Base-by-base conservation (phyloP, 2,329 filamentous ascomycete genomes). In the Catunica adiposa region DNA sequence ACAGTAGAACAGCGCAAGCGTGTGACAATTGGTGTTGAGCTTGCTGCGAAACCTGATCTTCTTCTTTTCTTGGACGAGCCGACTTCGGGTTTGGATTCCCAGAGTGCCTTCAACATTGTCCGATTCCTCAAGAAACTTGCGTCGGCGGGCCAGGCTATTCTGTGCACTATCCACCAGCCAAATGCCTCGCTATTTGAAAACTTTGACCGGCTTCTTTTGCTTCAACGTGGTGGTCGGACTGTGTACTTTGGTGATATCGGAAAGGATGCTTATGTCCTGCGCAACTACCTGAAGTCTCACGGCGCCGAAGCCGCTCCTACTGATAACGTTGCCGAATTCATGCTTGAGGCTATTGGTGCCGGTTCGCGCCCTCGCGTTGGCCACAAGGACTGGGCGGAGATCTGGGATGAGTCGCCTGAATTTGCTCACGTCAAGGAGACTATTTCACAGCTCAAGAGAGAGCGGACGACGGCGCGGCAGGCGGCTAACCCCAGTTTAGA, bases 111-210 rank as follows among this genome's bases (percentile, higher is more conserved):
- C 69, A 83, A 83, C 65, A 84, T 84, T 60, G 77, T 83, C 31
- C 78, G 79, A 40, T 83, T 85, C 70, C 68, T 85, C 26, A 76
- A 77, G 59, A 85, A 84, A 67, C 74, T 85, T 50, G 81, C 84
- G 52, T 73, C 76, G n/a, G 84, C 84, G 2, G 89, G 88, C 1
- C 89, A 94, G 65, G 88, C 88, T 8, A 88, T 94, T 61, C 76
- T 94, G 2, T 94, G 87, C 69, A 94, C 89, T 0, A 94, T 94
- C 60, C 89, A 94, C 66, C 89, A 94, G 66, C 88, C 89, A 1
- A 90, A 89, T 61, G 85, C 86, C 15, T 82, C 86, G 0, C 74
- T 94, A 0, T 94, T 95, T 62, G 86, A 92, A 66, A 84, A 89
- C 67, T 95, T 94, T 61, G 88, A 94, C 65, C 78, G 87, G 11